Base-by-base conservation (phyloP, 768 basidiomycete species). In the Kondoa malvinella region DNA sequence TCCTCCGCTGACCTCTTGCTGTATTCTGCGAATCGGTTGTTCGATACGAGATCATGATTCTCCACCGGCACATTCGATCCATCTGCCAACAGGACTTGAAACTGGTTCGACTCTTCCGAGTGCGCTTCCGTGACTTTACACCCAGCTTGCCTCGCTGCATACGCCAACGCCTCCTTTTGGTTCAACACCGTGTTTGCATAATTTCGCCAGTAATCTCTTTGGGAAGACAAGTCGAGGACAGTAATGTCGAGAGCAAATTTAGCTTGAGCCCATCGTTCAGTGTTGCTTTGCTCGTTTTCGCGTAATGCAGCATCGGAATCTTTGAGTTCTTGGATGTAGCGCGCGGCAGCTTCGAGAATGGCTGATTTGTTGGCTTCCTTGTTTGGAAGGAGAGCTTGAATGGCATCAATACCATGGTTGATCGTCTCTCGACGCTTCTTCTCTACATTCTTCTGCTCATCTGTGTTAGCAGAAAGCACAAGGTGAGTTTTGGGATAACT, bases 391-490 rank as follows among this genome's bases (percentile, higher is more conserved):
- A 92, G 88, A 0, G 86, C 83, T 0, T 87, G 87, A 17, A 97
- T 85, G 73, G 88, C 87, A 74, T 88, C 90, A 79, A 99, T 95
- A 0, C 92, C 92, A 70, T 92, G 88, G 78, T 94, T 95, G 78
- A 99, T 96, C 72, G 91, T 91, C 21, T 92, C 92, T 60, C 94
- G 82, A 65, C 94, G 86, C 40, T 90, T 84, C 65, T 94, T 87
- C 77, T 99, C 94, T 15, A 97, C 92, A 79, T 96, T 92, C 89
- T 96, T 96, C 92, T 96, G 79, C 64, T 21, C n/a, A 34, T 29
- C 15, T 25, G 25, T 26, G 15, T 29, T 56, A 15, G 21, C n/a
- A 56, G 40, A 50, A 50, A 8, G 40, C 40, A 50, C 21, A 8
- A 50, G 21, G 40, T 8, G 12, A 8, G 40, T n/a, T n/a, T n/a